Evolutionary conservation across 495 filamentous ascomycete species (phyloP).

Genomic region (Astrothelium subdiscretum): DNA sequence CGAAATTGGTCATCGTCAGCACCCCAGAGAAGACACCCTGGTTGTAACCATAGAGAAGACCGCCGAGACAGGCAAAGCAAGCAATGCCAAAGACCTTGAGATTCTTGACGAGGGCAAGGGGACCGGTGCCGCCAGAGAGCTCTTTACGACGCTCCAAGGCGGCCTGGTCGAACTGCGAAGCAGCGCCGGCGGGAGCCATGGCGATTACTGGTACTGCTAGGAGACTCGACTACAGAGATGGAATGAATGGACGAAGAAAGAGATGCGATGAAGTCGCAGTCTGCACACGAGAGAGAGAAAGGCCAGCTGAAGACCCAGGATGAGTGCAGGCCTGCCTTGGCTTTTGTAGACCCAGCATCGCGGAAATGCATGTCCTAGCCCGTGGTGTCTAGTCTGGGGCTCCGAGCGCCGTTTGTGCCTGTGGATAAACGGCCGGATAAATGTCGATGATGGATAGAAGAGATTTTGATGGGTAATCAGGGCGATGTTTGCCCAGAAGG

Average conservation of each 20-base stretch:
- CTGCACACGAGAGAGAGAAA: not conserved
- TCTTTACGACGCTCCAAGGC: constrained; percentile 52
- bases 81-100: constrained; percentile 60
- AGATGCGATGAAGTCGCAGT: not conserved
- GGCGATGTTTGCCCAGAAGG: not conserved
- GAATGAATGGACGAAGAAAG: not conserved
- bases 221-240: not conserved
- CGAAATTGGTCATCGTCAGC: constrained; percentile 49
- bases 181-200: constrained; percentile 30
- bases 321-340: not conserved
- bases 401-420: not conserved
- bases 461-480: not conserved
- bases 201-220: not conserved
- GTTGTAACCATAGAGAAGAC: constrained; percentile 45
- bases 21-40: constrained; percentile 73
- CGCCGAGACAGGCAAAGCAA: constrained; percentile 67
- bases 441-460: not conserved
- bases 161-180: constrained; percentile 41
- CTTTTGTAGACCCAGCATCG: not conserved
- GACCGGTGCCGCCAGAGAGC: constrained; percentile 53
- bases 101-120: constrained; percentile 54
- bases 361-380: not conserved
- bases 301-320: not conserved
- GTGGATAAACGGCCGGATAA: not conserved
- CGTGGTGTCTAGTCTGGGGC: not conserved